A percentile compares a stretch with the other conserved stretches of the same genome.
These are phyloP conservation scores for Lachnellula arida DNA, from an alignment of 2,329 filamentous ascomycete species.

Conservation along the genomic window DNA sequence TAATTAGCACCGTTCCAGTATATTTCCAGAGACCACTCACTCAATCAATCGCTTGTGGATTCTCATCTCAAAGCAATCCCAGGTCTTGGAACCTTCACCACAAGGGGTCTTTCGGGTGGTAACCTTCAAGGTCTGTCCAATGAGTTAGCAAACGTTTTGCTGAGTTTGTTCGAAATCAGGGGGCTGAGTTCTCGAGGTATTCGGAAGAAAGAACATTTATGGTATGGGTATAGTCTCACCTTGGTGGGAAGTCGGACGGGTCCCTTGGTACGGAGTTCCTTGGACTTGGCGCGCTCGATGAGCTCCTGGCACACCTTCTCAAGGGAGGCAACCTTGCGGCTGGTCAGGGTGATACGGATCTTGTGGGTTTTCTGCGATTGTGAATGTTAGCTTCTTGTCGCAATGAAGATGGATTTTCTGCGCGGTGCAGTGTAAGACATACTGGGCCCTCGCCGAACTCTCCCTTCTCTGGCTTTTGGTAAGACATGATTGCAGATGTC, in stretches of 20 bases:
- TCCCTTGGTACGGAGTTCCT: slow-evolving; percentile 98
- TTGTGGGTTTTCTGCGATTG: slow-evolving; percentile 76
- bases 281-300: slow-evolving; percentile 96
- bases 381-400: slow-evolving; percentile 2
- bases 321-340: slow-evolving; percentile 88
- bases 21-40: slow-evolving; percentile 43
- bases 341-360: slow-evolving; percentile 97
- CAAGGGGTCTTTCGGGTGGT: slow-evolving; percentile 90
- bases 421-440: slow-evolving; percentile 37
- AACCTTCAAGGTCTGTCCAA: slow-evolving; percentile 62
- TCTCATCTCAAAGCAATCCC: slow-evolving; percentile 98
- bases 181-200: no score
- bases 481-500: slow-evolving; percentile 63
- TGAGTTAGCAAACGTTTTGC: no score
- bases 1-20: slow-evolving; percentile 13
- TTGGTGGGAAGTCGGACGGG: slow-evolving; percentile 97
- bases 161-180: no score
- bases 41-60: slow-evolving; percentile 99
- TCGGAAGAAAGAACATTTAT: no score
- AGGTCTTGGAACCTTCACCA: slow-evolving; percentile 99
- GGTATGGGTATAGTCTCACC: no score
- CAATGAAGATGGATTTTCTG: neutral
- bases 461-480: slow-evolving; percentile 89
- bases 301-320: slow-evolving; percentile 99
- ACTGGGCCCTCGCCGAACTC: slow-evolving; percentile 79